Evolutionary conservation across 139 green algal genomes (phyloP).

Genomic region (Chlamydomonas incerta): DNA sequence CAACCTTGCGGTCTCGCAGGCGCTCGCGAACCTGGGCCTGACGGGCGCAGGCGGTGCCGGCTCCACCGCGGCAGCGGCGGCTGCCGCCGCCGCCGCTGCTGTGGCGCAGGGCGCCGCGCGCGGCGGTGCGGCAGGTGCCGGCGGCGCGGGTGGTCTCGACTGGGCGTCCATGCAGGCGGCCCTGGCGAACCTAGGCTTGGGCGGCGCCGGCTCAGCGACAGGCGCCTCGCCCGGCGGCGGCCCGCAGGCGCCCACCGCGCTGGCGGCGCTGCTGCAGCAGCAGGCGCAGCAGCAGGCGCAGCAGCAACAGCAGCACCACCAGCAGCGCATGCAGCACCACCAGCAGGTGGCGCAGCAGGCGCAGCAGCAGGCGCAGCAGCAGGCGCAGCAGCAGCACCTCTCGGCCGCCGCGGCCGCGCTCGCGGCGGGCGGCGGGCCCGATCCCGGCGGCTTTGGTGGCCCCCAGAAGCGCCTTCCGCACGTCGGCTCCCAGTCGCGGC

Average conservation of each 20-base stretch:
- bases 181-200: background rate
- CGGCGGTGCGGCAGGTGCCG: too few relatives aligned
- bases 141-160: background rate
- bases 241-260: background rate
- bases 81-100: background rate
- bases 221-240: background rate
- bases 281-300: background rate
- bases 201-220: background rate
- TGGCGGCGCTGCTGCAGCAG: slow-evolving; percentile 17
- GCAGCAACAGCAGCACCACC: slow-evolving; percentile 13
- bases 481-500: too few relatives aligned
- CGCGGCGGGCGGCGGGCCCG: too few relatives aligned
- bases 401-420: background rate
- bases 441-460: too few relatives aligned
- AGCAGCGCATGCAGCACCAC: slow-evolving; percentile 14
- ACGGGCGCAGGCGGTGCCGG: background rate
- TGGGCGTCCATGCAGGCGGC: background rate
- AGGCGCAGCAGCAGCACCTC: background rate
- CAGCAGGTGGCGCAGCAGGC: background rate
- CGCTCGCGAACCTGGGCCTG: slow-evolving; percentile 1
- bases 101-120: background rate
- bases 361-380: background rate
- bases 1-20: slow-evolving; percentile 57
- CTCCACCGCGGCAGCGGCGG: background rate
- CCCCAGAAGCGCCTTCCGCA: background rate